A percentile compares a stretch with the other conserved stretches of the same genome.
phyloP scores from a whole-genome alignment of 2,329 filamentous ascomycete genomes.

The Phyllosticta citribraziliensis region DNA sequence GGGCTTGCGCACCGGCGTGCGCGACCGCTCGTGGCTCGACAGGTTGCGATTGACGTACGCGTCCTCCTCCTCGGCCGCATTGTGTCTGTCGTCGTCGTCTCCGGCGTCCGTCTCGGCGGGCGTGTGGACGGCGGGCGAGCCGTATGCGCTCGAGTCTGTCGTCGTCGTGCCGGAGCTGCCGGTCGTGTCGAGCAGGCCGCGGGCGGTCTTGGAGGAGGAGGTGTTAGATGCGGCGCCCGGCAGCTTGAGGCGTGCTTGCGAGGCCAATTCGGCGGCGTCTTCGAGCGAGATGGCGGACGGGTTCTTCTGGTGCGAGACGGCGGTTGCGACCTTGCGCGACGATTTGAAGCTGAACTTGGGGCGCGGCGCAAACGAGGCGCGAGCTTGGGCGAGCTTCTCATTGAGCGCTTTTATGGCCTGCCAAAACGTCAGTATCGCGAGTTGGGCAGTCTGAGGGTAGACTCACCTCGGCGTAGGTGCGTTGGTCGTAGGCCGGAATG shows the following conservation, averaged over 20 bases:
- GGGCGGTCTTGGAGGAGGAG: slow-evolving; percentile 19
- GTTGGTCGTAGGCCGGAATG: slow-evolving; percentile 81
- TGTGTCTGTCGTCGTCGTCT: neutral
- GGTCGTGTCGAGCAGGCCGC: slow-evolving; percentile 14
- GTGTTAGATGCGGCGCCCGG: slow-evolving; percentile 27
- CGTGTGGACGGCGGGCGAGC: neutral
- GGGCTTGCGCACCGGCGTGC: slow-evolving; percentile 28
- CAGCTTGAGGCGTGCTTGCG: slow-evolving; percentile 35
- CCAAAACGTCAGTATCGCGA: slow-evolving; percentile 10
- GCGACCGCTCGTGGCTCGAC: slow-evolving; percentile 8
- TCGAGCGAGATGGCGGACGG: slow-evolving; percentile 44
- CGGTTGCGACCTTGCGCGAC: slow-evolving; percentile 33
- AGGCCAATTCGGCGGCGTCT: slow-evolving; percentile 46
- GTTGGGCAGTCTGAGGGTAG: neutral
- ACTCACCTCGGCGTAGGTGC: slow-evolving; percentile 67
- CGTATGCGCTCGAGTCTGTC: slow-evolving; percentile 5
- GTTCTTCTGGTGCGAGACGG: slow-evolving; percentile 43
- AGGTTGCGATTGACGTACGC: slow-evolving; percentile 11
- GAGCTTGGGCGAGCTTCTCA: slow-evolving; percentile 64
- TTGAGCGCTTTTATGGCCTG: slow-evolving; percentile 71
- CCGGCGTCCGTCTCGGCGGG: slow-evolving; percentile 12
- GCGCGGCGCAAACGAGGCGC: slow-evolving; percentile 59
- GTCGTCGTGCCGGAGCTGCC: slow-evolving; percentile 6
- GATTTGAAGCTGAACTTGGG: slow-evolving; percentile 77
- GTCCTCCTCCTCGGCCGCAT: slow-evolving; percentile 17